Evolutionary conservation across 2,329 filamentous ascomycete species (phyloP).

Genomic region (Arachnomyces sp.): DNA sequence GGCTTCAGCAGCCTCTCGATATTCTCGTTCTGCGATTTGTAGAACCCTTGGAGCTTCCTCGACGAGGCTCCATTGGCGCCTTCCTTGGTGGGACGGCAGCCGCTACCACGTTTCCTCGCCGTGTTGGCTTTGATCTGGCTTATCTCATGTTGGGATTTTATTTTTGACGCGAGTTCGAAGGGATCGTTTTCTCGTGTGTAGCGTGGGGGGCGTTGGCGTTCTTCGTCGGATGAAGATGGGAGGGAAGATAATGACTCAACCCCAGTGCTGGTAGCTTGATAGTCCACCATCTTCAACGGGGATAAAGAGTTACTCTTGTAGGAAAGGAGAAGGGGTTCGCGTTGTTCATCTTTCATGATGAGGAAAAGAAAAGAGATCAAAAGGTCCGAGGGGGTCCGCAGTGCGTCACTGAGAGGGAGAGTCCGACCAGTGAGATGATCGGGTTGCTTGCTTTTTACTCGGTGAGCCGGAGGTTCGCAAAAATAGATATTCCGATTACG

Average conservation of each 20-base stretch:
- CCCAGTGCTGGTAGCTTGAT: slow-evolving; percentile 33
- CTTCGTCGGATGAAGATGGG: slow-evolving; percentile 31
- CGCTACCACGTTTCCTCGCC: slow-evolving; percentile 61
- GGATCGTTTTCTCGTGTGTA: slow-evolving; percentile 65
- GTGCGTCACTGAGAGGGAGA: too few species aligned
- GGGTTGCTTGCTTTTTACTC: too few species aligned
- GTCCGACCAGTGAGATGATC: too few species aligned
- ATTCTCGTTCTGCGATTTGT: slow-evolving; percentile 83
- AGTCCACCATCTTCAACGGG: slow-evolving; percentile 17
- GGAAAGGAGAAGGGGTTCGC: too few species aligned
- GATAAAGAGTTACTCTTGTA: too few species aligned
- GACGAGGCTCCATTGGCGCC: slow-evolving; percentile 21
- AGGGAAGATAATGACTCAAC: slow-evolving; percentile 25
- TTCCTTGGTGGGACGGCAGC: slow-evolving; percentile 21
- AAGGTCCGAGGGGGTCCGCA: too few species aligned
- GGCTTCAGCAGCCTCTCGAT: slow-evolving; percentile 87
- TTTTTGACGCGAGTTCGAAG: slow-evolving; percentile 64
- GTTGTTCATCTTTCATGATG: too few species aligned
- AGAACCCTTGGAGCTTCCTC: slow-evolving; percentile 67
- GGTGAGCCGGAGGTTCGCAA: too few species aligned
- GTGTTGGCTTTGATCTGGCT: slow-evolving; percentile 70
- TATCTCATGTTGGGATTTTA: slow-evolving; percentile 72
- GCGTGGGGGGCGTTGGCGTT: slow-evolving; percentile 42
- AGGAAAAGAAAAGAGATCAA: too few species aligned
- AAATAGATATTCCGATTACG: too few species aligned